A percentile compares a stretch with the other conserved stretches of the same genome.
Evolutionary conservation across 169 alveolate genomes (phyloP).

Genomic region (Eimeria zaria): DNA sequence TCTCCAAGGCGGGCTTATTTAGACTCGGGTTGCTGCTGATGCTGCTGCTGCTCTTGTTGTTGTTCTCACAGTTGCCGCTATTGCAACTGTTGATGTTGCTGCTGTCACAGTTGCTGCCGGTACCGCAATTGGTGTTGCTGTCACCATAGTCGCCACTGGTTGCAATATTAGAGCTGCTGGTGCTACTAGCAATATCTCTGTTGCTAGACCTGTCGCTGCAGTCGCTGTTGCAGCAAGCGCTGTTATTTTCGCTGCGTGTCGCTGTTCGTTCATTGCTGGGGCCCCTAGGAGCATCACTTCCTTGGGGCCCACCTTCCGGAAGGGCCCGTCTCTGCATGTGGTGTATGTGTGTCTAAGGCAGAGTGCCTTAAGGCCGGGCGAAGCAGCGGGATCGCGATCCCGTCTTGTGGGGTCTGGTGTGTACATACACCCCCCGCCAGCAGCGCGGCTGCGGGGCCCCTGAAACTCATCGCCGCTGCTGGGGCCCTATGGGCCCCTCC

Average conservation of each 20-base stretch:
- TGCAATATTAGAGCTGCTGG: background rate
- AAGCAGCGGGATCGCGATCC: conserved; percentile 6
- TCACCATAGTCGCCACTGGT: background rate
- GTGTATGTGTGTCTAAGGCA: background rate
- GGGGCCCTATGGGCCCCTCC: background rate
- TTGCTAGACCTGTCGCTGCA: background rate
- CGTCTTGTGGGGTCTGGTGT: conserved; percentile 1
- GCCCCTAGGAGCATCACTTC: background rate
- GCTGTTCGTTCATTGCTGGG: background rate
- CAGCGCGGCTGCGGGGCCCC: conserved; percentile 18
- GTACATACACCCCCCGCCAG: conserved; percentile 29
- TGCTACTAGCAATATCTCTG: background rate
- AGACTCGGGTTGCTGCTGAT: background rate
- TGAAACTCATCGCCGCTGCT: background rate
- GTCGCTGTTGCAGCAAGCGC: background rate
- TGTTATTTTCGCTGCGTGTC: background rate
- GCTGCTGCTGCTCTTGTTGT: background rate
- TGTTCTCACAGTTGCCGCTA: background rate
- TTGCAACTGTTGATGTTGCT: background rate
- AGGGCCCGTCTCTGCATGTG: background rate
- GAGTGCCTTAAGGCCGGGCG: background rate
- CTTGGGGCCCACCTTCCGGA: background rate
- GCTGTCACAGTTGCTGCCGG: background rate
- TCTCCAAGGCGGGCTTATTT: background rate
- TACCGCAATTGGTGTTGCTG: background rate